Percentiles rank a stretch among this genome's conserved stretches.
Evolutionary conservation across 495 filamentous ascomycete genomes (phyloP).

Genomic region (Hypoxylon lienhwacheense): DNA sequence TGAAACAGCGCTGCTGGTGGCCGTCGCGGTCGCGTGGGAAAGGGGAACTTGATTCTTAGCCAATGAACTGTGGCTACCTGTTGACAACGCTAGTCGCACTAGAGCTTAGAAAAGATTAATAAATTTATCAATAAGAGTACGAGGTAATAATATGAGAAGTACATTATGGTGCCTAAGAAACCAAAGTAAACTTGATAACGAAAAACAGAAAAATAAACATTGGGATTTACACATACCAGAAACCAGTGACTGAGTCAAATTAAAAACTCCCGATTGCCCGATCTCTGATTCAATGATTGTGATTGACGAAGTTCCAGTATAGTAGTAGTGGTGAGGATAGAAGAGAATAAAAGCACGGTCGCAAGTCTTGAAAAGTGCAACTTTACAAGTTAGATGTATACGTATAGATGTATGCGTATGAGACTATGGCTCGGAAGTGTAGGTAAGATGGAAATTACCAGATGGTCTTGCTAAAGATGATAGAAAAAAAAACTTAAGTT

Average conservation of each 20-base stretch:
- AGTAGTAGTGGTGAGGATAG: too few species aligned
- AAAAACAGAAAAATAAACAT: conserved; percentile 11
- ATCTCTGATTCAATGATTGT: too few species aligned
- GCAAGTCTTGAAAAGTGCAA: too few species aligned
- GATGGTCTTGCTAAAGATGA: too few species aligned
- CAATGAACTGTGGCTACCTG: conserved; percentile 15
- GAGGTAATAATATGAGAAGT: conserved; percentile 14
- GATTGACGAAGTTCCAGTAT: too few species aligned
- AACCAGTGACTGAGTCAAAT: background rate
- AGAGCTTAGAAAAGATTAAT: conserved; percentile 13
- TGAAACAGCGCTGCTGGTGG: conserved; percentile 12
- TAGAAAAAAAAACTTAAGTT: too few species aligned
- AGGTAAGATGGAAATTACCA: too few species aligned
- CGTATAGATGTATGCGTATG: too few species aligned
- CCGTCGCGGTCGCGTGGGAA: conserved; percentile 28
- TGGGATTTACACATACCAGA: conserved; percentile 25
- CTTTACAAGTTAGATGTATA: too few species aligned
- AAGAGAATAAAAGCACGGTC: conserved; percentile 10
- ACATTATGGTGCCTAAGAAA: conserved; percentile 1
- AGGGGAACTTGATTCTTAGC: conserved; percentile 8
- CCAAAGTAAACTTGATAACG: background rate
- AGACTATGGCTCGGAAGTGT: too few species aligned
- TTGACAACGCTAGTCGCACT: conserved; percentile 19
- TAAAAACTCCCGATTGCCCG: background rate
- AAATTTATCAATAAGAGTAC: background rate